Evolutionary conservation across 2,329 filamentous ascomycete species (phyloP), one percentile per base, ranked within the genome.

Genomic region (Fusarium udum): DNA sequence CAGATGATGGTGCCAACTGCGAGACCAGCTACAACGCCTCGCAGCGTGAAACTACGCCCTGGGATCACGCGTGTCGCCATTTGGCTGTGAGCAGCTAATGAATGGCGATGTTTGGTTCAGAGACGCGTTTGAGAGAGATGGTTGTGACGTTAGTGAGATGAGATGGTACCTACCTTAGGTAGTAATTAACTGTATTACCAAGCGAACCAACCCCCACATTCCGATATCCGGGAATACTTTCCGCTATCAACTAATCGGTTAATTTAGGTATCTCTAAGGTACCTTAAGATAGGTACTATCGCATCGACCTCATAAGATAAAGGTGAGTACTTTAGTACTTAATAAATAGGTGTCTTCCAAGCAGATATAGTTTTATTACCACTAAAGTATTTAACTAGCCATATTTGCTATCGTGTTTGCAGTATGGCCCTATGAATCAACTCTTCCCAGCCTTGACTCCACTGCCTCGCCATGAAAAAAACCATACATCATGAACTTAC

Each of bases 1-100:
- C 93, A 96, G 78, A 98, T 97, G 62, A 98, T 86, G 9, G 96
- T 90, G 45, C 96, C 96, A 72, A 99, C 96, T 7, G 89, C 85
- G 11, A 97, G 86, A 22, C 96, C 96, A 34, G 93, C 94, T 10
- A 90, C 80, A 43, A 98, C 87, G 57, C 94, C 94, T 63, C 96
- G 92, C 32, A 92, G 65, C 1, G 96, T 98, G 83, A 99, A 98
- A 84, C 94, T 95, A 52, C 89, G 89, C 58, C 86, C 87, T 6
- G 82, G 80, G 69, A 82, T 63, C 36, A 51, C 52, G 42, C 62
- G 72, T n/a, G 72, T 75, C 53, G 73, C 70, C 77, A 79, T 79
- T 48, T 15, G 18, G 26, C 28, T 20, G 40, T 28, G 24, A 16
- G 48, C 32, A 64, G 18, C 28, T 26, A 48, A 71, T 56, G 66